Evolutionary conservation across 1,139 yeast genomes (phyloP).

Genomic region (Candida sp.): DNA sequence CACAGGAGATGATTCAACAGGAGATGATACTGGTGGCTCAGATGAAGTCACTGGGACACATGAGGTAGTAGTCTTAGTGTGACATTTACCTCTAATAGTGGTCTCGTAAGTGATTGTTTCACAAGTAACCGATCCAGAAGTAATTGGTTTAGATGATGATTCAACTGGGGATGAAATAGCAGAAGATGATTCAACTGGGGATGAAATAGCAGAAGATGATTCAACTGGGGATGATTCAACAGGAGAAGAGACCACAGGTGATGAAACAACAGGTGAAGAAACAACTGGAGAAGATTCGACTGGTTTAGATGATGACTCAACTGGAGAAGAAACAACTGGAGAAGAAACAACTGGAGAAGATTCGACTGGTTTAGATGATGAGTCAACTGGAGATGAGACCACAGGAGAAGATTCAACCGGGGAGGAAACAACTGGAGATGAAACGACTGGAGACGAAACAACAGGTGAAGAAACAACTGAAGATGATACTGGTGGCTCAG

Average conservation of each 20-base stretch:
- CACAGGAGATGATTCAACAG: neutral
- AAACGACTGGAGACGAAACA: neutral
- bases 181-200: neutral
- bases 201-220: neutral
- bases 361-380: neutral
- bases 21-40: neutral
- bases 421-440: neutral
- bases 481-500: neutral
- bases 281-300: neutral
- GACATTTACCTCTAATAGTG: neutral
- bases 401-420: neutral
- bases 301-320: neutral
- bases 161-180: neutral
- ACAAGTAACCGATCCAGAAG: neutral
- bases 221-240: too few relatives aligned
- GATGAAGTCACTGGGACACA: constrained; percentile 2
- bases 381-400: too few relatives aligned
- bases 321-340: too few relatives aligned
- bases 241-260: too few relatives aligned
- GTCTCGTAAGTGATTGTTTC: neutral
- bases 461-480: neutral
- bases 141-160: neutral
- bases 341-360: neutral
- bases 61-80: neutral
- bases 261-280: too few relatives aligned